Evolutionary conservation across 1,139 yeast genomes (phyloP).

Genomic region (Debaryomyces sp.): DNA sequence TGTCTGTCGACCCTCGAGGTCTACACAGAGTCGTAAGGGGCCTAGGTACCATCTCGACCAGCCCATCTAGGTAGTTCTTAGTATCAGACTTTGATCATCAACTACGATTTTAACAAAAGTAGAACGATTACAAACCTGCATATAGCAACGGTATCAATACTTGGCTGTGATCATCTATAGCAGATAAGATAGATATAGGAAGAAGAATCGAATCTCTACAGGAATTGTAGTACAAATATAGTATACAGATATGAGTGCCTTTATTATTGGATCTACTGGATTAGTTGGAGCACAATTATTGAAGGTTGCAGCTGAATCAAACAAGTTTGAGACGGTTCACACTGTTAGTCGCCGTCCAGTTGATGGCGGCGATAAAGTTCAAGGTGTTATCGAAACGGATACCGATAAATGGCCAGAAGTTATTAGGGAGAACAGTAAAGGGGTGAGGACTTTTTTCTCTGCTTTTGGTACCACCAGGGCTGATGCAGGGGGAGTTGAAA

Average conservation of each 20-base stretch:
- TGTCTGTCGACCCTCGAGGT: background rate
- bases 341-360: conserved; percentile 51
- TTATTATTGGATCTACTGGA: conserved; percentile 65
- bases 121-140: background rate
- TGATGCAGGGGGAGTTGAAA: conserved; percentile 63
- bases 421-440: conserved; percentile 18
- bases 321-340: conserved; percentile 33
- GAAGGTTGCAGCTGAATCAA: conserved; percentile 34
- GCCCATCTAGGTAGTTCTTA: too few species aligned
- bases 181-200: background rate
- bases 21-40: background rate
- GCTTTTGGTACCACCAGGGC: conserved; percentile 78
- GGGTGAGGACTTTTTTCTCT: conserved; percentile 47
- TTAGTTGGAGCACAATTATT: conserved; percentile 55
- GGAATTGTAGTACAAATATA: background rate
- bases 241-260: conserved; percentile 24
- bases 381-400: conserved; percentile 39
- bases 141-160: background rate
- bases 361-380: conserved; percentile 23
- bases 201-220: background rate
- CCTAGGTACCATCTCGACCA: background rate
- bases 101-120: background rate
- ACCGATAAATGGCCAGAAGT: conserved; percentile 42
- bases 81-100: background rate
- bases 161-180: background rate